Base-by-base conservation (phyloP, 1,284 basidiomycete genomes). In the Takashimella tepidaria region DNA sequence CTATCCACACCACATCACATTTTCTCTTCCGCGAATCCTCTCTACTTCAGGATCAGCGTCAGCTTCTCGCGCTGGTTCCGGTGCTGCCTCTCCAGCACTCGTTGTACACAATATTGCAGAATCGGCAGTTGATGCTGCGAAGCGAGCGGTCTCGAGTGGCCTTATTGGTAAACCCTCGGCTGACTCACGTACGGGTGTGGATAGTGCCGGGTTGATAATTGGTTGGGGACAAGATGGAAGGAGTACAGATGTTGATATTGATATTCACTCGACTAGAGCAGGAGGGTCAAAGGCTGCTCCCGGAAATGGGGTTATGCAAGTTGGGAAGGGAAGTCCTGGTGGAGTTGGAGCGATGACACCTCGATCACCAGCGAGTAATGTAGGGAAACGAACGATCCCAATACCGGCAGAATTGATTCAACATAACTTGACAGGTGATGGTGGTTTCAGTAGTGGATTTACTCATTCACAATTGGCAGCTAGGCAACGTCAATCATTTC, bases 1-100 rank as follows among this genome's bases (percentile, higher is more conserved):
- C 23, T 78, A 78, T 74, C 80, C 80, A 0, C 66, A 74, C 43
- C 76, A 76, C 51, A 67, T 77, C 56, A 73, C 72, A 6, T 62
- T 80, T 40, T 72, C 73, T 5, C 59, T 81, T 21, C 79, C 79
- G 11, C 62, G 69, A 8, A 59, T 78, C n/a, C 58, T 73, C n/a
- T n/a, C n/a, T n/a, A n/a, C n/a, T n/a, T 61, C 68, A 0, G 59
- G 56, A 1, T 61, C 61, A 3, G 58, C 59, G 24, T 58, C 60
- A 5, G 50, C 64, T 6, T 64, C 57, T 27, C 62, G 58, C 4
- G 2, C 44, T 23, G 44, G 44, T 23, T 59, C 66, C 3, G 58
- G 57, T 2, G 63, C 61, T 6, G 58, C 59, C 21, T 60, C 60
- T 4, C 54, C 64, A 4, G 63, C 57, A 31, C 63, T 58, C 3